Evolutionary conservation across 1,284 basidiomycete genomes (phyloP).

Genomic region (Leccinum subrobustum): DNA sequence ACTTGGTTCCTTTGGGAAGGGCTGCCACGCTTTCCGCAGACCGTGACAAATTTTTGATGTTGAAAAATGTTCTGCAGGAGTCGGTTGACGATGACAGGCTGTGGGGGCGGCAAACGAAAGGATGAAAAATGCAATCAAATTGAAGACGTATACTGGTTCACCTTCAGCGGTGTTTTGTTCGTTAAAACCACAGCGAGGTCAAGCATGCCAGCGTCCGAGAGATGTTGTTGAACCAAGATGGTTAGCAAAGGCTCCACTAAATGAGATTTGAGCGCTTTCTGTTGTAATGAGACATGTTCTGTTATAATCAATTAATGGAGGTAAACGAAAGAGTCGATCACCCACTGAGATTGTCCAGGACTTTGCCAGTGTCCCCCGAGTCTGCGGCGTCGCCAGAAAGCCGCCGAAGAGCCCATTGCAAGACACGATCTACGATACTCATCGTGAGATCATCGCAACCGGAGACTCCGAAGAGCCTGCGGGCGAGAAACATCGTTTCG

Average conservation of each 20-base stretch:
- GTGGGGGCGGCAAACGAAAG: slow-evolving; percentile 10
- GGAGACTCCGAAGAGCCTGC: slow-evolving; percentile 17
- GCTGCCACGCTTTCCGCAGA: slow-evolving; percentile 32
- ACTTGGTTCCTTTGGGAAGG: slow-evolving; percentile 43
- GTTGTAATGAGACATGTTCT: slow-evolving; percentile 34
- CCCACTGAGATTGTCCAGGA: slow-evolving; percentile 43
- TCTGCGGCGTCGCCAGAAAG: slow-evolving; percentile 35
- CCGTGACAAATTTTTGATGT: slow-evolving; percentile 45
- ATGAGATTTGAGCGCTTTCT: slow-evolving; percentile 49
- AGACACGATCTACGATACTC: slow-evolving; percentile 42
- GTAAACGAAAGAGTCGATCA: slow-evolving; percentile 6
- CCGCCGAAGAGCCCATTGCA: slow-evolving; percentile 49
- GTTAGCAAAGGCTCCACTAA: slow-evolving; percentile 75
- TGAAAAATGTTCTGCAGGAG: slow-evolving; percentile 51
- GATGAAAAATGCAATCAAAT: neutral
- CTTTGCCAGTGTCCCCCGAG: slow-evolving; percentile 14
- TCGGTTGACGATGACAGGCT: slow-evolving; percentile 42
- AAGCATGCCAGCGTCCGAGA: slow-evolving; percentile 47
- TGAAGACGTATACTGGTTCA: neutral
- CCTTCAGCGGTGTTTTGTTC: slow-evolving; percentile 38
- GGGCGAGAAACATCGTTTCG: slow-evolving; percentile 33
- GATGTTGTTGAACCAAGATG: slow-evolving; percentile 59
- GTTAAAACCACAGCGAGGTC: slow-evolving; percentile 50
- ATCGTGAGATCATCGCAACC: slow-evolving; percentile 31
- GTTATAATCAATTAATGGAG: neutral